Evolutionary conservation across 2,329 filamentous ascomycete genomes (phyloP), one percentile per base, ranked within the genome.

Genomic region (Beauveria asiatica): DNA sequence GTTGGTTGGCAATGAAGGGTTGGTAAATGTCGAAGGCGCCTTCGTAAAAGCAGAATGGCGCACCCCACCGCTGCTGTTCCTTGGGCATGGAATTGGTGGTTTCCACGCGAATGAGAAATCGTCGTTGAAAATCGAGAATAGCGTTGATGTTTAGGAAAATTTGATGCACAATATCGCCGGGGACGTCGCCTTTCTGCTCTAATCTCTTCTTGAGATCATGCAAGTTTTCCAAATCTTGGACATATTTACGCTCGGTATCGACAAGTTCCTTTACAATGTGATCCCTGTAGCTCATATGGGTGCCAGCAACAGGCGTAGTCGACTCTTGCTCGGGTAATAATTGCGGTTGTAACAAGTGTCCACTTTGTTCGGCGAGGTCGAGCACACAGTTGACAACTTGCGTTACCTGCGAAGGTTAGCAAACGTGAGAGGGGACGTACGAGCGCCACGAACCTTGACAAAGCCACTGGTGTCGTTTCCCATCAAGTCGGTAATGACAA

Each of bases 111-210:
- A 99, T 97, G 52, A 99, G 79, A 69, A 99, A 97, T 30, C 92
- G 85, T 64, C 95, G 87, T 70, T 97, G 93, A 71, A 97, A 96
- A 73, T 99, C 94, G 57, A 99, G 82, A 52, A 99, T 89, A 33
- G 89, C 86, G 71, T 97, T 96, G 70, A 97, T 85, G 74, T 99
- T 99, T 63, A 97, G 81, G 75, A 99, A 99, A 64, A 99, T 97
- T 69, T 92, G 86, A 75, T 97, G 92, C 23, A 96, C 87, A 10
- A 88, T 84, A 71, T 99, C 94, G 58, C 94, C 93, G 2, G 90
- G 89, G 64, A 97, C 85, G 42, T 91, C 85, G 42, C 92, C 92
- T 65, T 88, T 92, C 70, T 95, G 89, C 67, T 97, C 92, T 59
- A 97, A 80, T 25, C 88, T 84, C 74, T 90, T 93, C 76, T 96